Evolutionary conservation across 2,329 filamentous ascomycete genomes (phyloP).

Genomic region (Tetracladium maxilliforme): DNA sequence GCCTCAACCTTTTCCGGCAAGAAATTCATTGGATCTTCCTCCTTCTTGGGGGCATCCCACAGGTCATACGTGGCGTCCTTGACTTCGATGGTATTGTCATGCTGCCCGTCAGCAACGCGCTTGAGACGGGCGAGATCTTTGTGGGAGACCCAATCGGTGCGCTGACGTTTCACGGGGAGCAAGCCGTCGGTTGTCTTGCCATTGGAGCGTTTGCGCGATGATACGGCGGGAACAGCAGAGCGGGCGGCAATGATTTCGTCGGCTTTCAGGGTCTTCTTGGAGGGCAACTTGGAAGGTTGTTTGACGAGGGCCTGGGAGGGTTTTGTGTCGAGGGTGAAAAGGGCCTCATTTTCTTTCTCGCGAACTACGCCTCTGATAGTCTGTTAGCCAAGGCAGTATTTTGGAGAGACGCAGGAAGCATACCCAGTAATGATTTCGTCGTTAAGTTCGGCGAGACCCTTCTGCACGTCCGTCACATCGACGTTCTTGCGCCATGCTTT

Average conservation of each 20-base stretch:
- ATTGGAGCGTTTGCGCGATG: slow-evolving; percentile 62
- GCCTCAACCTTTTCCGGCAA: slow-evolving; percentile 49
- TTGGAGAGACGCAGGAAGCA: slow-evolving; percentile 4
- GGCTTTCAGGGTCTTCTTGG: slow-evolving; percentile 67
- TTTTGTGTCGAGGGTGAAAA: slow-evolving; percentile 70
- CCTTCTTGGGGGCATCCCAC: slow-evolving; percentile 41
- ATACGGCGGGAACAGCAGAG: slow-evolving; percentile 67
- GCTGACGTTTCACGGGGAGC: slow-evolving; percentile 56
- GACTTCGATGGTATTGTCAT: slow-evolving; percentile 32
- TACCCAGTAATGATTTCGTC: slow-evolving; percentile 87
- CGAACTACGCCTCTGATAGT: slow-evolving; percentile 60
- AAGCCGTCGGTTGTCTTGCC: slow-evolving; percentile 57
- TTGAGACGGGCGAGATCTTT: slow-evolving; percentile 72
- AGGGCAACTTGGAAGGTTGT: slow-evolving; percentile 48
- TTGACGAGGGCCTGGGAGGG: slow-evolving; percentile 53
- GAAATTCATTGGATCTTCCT: slow-evolving; percentile 46
- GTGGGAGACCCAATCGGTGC: slow-evolving; percentile 66
- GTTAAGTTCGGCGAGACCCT: slow-evolving; percentile 70
- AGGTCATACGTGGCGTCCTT: slow-evolving; percentile 62
- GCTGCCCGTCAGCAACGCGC: slow-evolving; percentile 58
- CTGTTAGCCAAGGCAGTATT: not conserved
- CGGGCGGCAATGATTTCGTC: slow-evolving; percentile 84
- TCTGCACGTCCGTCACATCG: slow-evolving; percentile 73
- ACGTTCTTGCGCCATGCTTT: slow-evolving; percentile 99
- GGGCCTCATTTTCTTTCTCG: slow-evolving; percentile 68